Base-by-base conservation (phyloP, 345 rosid species). In the Fremontodendron californicum region DNA sequence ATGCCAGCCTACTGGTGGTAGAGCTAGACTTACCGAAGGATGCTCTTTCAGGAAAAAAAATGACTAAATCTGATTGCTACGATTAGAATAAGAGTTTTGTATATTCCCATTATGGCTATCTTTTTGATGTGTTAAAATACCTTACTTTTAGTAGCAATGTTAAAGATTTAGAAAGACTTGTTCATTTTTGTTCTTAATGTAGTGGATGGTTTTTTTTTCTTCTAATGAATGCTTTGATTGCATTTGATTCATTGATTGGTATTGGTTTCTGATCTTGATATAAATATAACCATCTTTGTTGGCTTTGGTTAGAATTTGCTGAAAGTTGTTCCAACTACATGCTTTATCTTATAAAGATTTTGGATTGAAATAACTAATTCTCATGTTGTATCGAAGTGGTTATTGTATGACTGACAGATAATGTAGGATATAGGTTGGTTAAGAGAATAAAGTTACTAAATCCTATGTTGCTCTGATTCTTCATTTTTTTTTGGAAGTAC, bases 1-100 rank as follows among this genome's bases (percentile, higher is more conserved):
- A 49, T 87, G 90, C 85, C 86, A 84, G 78, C 89, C 90, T n/a
- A 85, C 89, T 0, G 92, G 90, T 72, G 92, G 92, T 19, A 82
- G 82, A 60, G 90, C 90, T 0, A 75, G 71, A 68, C 86, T 88
- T 13, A 80, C 82, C 0, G 92, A 87, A 77, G 90, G 90, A 1
- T 85, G 88, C 78, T 85, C 90, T 71, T 88, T 86, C 81, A 81
- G 91, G 81, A 86, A 57, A 76, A 88, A 86, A 84, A 58, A 37
- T 25, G 89, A 86, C 19, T 86, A 61, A 83, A 67, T 42, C 19
- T 67, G 31, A 21, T 25, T 31, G 5, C 63, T 58, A 25, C 7
- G 6, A 25, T 55, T 11, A 35, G 16, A 58, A 58, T 8, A 27
- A 58, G 63, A 57, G 63, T 10, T 58, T 51, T 16, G 55, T 51